A percentile compares a stretch with the other conserved stretches of the same genome.
Conservation (phyloP, 352 stramenopile species). For the Peronosclerospora sorghi region DNA sequence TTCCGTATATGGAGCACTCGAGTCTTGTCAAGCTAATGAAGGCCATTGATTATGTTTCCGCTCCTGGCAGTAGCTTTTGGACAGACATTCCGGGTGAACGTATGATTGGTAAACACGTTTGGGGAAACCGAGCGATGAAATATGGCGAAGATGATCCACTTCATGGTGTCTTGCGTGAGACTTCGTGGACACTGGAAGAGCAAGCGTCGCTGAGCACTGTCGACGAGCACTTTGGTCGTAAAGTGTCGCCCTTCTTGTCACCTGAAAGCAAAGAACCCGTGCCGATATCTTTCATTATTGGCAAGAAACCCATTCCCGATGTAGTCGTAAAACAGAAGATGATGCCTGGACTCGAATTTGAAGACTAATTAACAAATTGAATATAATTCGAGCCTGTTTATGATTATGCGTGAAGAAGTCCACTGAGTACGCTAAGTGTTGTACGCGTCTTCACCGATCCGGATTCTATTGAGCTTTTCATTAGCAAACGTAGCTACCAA, state of each 20-base stretch:
- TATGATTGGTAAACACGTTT: constrained; percentile 12
- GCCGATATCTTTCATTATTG: constrained; percentile 18
- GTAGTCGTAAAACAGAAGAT: constrained; percentile 19
- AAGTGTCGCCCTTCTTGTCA: constrained; percentile 24
- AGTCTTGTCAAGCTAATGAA: constrained; percentile 34
- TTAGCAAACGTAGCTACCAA: constrained; percentile 10
- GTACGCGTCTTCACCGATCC: too few species aligned
- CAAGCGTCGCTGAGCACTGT: constrained; percentile 16
- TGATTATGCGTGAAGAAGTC: too few species aligned
- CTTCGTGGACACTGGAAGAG: constrained; percentile 30
- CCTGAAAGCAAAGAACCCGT: constrained; percentile 6
- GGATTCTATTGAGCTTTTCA: too few species aligned
- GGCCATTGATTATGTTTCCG: constrained; percentile 34
- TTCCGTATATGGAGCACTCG: constrained; percentile 30
- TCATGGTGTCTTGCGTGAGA: constrained; percentile 32
- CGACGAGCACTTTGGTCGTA: constrained; percentile 27
- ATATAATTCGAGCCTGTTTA: too few species aligned
- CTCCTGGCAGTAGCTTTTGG: constrained; percentile 39
- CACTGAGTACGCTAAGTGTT: too few species aligned
- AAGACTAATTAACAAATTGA: constrained; percentile 1
- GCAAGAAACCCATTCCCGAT: constrained; percentile 21
- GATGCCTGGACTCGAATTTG: constrained; percentile 9
- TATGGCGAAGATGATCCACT: constrained; percentile 44
- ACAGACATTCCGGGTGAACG: constrained; percentile 28
- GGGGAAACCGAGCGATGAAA: constrained; percentile 20